Evolutionary conservation across 169 alveolate species (phyloP), one percentile per base, ranked within the genome.

Genomic region (Plasmodium knowlesi): DNA sequence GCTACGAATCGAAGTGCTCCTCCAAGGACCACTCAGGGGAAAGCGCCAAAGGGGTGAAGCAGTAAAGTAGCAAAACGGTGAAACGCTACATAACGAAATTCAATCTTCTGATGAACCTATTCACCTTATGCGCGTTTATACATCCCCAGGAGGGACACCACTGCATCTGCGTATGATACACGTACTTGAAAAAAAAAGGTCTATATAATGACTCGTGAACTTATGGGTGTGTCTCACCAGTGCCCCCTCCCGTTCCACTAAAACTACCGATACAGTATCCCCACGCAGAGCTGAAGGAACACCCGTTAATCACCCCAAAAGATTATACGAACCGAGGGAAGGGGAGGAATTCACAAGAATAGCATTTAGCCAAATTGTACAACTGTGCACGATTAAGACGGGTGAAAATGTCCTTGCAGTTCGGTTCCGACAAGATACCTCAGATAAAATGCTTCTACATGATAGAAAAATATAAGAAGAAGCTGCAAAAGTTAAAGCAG

Each of bases 401-500:
- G 32, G 39, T 41, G 39, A 41, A 90, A 81, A 90, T 90, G 95
- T 70, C 92, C 30, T 9, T 80, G 41, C 39, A 43, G 6, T 28
- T 76, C 76, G 28, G 79, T 43, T 71, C 84, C 34, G 89, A 50
- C 3, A 5, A 90, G 10, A 10, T 54, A 46, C 82, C 81, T 70
- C 95, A 90, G 83, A 90, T 90, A 70, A 90, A 81, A 39, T 90
- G 95, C 70, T 80, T 92, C 86, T 90, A 90, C 72, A 5, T 90
- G 53, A 90, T 90, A 81, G 95, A 90, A 41, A 90, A 90, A 80
- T 90, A 90, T 39, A 79, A 90, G 81, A 90, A 71, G 41, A 90
- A 90, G 43, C 57, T 90, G 37, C 82, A 72, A 57, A 90, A 90
- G 50, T 41, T 90, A 79, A 90, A 90, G 57, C 85, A 67, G 76